Evolutionary conservation across 768 basidiomycete genomes (phyloP).

Genomic region (Brasilioporus rufonigricans): DNA sequence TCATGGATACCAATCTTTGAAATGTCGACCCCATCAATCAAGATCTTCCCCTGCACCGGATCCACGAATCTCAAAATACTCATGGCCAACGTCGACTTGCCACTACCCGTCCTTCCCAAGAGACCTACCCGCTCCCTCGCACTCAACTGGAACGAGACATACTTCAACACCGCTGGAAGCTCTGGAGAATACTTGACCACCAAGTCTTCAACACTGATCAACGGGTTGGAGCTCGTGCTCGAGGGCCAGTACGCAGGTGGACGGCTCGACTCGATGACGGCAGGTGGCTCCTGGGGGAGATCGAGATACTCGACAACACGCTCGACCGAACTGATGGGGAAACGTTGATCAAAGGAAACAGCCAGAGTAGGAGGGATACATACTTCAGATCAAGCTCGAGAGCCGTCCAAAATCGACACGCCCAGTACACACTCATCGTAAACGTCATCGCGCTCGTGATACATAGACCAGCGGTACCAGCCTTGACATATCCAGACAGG

Average conservation of each 20-base stretch:
- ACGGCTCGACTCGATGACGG: conserved; percentile 66
- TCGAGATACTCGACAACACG: conserved; percentile 89
- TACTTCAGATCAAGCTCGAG: conserved; percentile 78
- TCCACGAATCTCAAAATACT: conserved; percentile 84
- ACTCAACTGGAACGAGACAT: conserved; percentile 69
- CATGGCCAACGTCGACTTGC: conserved; percentile 85
- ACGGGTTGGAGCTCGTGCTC: conserved; percentile 50
- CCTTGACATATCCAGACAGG: conserved; percentile 55
- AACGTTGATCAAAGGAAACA: conserved; percentile 4
- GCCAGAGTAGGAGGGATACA: conserved; percentile 23
- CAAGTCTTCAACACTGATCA: conserved; percentile 72
- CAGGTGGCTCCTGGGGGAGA: conserved; percentile 83
- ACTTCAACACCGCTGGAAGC: conserved; percentile 74
- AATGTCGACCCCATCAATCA: conserved; percentile 88
- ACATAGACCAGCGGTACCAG: conserved; percentile 67
- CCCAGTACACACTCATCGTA: conserved; percentile 51
- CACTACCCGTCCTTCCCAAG: conserved; percentile 79
- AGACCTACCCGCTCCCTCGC: conserved; percentile 76
- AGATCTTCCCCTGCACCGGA: conserved; percentile 68
- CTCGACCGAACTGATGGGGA: conserved; percentile 68
- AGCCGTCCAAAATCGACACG: conserved; percentile 48
- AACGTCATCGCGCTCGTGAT: conserved; percentile 74
- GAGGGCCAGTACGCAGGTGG: conserved; percentile 96
- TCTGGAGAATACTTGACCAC: conserved; percentile 83
- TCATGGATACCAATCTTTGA: conserved; percentile 83